Evolutionary conservation across 2,329 filamentous ascomycete species (phyloP), one percentile per base, ranked within the genome.

Genomic region (Thielaviopsis euricoi): DNA sequence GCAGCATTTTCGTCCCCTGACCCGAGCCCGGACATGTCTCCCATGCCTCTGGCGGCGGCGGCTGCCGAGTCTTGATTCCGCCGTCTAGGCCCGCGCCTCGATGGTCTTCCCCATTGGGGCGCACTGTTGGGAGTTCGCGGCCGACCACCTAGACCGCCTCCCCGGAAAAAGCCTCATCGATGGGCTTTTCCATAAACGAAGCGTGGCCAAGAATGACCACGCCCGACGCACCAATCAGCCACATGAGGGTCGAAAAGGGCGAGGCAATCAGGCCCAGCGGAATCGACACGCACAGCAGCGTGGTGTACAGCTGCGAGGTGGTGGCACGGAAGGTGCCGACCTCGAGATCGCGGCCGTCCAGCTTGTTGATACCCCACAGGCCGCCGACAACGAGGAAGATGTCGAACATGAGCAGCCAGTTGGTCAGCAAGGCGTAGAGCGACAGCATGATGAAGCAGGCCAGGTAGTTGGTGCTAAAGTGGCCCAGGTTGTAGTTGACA

Each of bases 151-250:
- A 98, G 87, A 98, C 93, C 90, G 93, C 91, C 91, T 98, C 93
- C 90, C 94, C 93, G 80, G 91, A 96, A 96, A 98, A 98, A 96
- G 90, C 90, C 90, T 94, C 91, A 84, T 97, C 93, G 78, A 97
- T 95, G 61, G 91, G 91, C 81, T 95, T 96, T 71, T 97, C 91
- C 86, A 97, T 84, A 70, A 97, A 82, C 63, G 89, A 80, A 65
- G 93, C 93, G 75, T 98, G 93, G 73, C 93, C 93, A 64, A 97
- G 76, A 65, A 97, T 94, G 70, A 85, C 87, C 70, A 96, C 89
- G 70, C 89, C 90, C 65, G 87, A 91, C 66, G 93, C 93, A 70
- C 93, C 93, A 68, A 97, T 89, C 69, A 98, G 80, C 93, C 93
- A 97, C 66, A 97, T 82, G 65, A 90, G 79, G 55, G 89, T 94